Evolutionary conservation across 2,329 filamentous ascomycete genomes (phyloP), one percentile per base, ranked within the genome.

Genomic region (Fusarium napiforme): DNA sequence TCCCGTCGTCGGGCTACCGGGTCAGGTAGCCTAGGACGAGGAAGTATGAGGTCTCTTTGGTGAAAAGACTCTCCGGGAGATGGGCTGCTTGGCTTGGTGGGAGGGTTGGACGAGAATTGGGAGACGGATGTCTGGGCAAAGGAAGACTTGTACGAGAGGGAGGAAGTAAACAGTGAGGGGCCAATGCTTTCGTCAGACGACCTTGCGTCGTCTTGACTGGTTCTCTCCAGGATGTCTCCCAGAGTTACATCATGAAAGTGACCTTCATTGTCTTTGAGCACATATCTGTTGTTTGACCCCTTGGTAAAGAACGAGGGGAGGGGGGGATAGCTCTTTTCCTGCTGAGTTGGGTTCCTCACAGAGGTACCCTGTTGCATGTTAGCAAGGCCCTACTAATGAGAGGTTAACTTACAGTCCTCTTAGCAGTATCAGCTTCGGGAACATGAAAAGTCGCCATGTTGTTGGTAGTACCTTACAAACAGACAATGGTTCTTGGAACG

Each of bases 81-180:
- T 26, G 43, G 42, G 18, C 58, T 65, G 5, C 15, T 46, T 15
- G 50, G 43, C 14, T 62, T 69, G 9, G 42, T 55, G n/a, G 70
- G 40, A 5, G 53, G 45, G 9, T 46, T 43, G 9, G 52, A 46
- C 15, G 63, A 71, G 15, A 58, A 9, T 16, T 57, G 61, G 9
- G 69, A 47, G 21, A 72, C 58, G 9, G 69, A 67, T 23, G 69
- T 72, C 36, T 72, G 68, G 18, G 64, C 52, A 50, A 68, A 72
- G 15, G 64, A 72, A 21, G 67, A 71, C 43, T 71, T 71, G 52
- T 71, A 71, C 23, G 67, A 71, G 9, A 49, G 62, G 4, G 62
- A 67, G 55, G 67, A 57, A 32, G 57, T 57, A 23, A 67, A 60
- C 9, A 71, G 11, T 9, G 69, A 67, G 23, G 62, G 67, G 18